A percentile compares a stretch with the other conserved stretches of the same genome.
Evolutionary conservation across 331 rosid species (phyloP).

Genomic region (Malus hybrid): DNA sequence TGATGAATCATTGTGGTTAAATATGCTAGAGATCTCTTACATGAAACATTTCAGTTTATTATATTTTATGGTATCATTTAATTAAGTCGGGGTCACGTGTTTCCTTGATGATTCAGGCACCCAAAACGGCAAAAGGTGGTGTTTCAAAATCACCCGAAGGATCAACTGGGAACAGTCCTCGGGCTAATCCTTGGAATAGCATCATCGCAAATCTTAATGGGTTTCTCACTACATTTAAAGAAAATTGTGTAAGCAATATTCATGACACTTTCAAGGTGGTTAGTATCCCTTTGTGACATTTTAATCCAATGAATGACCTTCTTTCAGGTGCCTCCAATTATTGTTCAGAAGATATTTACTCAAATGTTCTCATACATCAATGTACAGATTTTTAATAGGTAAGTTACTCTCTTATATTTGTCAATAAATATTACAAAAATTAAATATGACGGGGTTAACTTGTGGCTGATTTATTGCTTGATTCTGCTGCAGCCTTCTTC

Average conservation of each 20-base stretch:
- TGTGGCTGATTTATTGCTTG: conserved; percentile 20
- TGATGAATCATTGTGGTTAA: background rate
- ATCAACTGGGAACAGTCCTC: conserved; percentile 25
- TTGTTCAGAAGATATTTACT: conserved; percentile 51
- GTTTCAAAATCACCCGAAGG: conserved; percentile 28
- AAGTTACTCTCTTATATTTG: conserved; percentile 8
- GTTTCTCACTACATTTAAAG: conserved; percentile 55
- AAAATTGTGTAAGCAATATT: conserved; percentile 61
- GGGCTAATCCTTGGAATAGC: conserved; percentile 46
- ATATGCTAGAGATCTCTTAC: background rate
- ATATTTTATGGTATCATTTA: background rate
- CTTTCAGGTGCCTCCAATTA: conserved; percentile 60
- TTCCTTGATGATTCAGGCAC: conserved; percentile 47
- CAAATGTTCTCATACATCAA: conserved; percentile 63
- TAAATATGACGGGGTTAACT: conserved; percentile 14
- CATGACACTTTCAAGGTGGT: conserved; percentile 11
- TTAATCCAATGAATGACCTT: conserved; percentile 17
- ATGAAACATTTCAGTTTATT: conserved; percentile 5
- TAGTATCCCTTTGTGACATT: background rate
- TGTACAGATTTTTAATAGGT: conserved; percentile 69
- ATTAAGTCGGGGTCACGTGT: conserved; percentile 6
- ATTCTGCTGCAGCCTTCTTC: conserved; percentile 55
- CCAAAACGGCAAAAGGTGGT: conserved; percentile 38
- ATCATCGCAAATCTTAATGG: conserved; percentile 46
- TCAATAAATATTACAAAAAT: conserved; percentile 1